Evolutionary conservation across 2,329 filamentous ascomycete genomes (phyloP).

Genomic region (Monosporascus sp.): DNA sequence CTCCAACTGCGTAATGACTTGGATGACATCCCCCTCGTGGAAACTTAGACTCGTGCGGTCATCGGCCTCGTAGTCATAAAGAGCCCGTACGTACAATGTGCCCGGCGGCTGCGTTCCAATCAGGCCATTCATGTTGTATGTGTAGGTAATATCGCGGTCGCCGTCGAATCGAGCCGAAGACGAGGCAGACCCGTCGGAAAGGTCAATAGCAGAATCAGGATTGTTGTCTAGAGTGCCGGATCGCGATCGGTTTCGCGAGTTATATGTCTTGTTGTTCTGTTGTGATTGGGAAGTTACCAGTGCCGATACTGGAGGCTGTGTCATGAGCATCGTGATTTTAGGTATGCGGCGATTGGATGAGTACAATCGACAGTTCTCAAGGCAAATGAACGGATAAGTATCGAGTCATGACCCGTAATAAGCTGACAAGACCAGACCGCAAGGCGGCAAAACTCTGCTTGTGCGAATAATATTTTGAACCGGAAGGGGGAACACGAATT

Average conservation of each 20-base stretch:
- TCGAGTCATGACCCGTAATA: constrained; percentile 24
- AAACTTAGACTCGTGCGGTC: constrained; percentile 96
- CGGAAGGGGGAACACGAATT: neutral
- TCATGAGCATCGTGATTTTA: constrained; percentile 50
- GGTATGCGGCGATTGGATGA: constrained; percentile 7
- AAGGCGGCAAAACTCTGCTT: constrained; percentile 1
- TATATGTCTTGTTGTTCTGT: constrained; percentile 32
- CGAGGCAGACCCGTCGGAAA: constrained; percentile 17
- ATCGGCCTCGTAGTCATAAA: constrained; percentile 98
- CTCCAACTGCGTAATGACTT: constrained; percentile 96
- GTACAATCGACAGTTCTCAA: constrained; percentile 10
- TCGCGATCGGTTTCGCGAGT: constrained; percentile 27
- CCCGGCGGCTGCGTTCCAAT: constrained; percentile 55
- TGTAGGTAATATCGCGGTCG: constrained; percentile 27
- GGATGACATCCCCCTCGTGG: constrained; percentile 92
- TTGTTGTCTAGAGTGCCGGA: constrained; percentile 23
- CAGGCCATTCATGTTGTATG: constrained; percentile 54
- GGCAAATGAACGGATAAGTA: constrained; percentile 11
- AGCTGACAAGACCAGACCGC: constrained; percentile 4
- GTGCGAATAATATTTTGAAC: no score
- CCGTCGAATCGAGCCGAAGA: constrained; percentile 27
- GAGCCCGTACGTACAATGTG: constrained; percentile 85
- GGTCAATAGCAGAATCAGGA: constrained; percentile 26
- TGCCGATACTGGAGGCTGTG: constrained; percentile 42
- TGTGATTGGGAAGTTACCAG: constrained; percentile 32